A percentile compares a stretch with the other conserved stretches of the same genome.
These are phyloP conservation scores for Pythium aquatile DNA, from an alignment of 352 stramenopile species.

Conservation along the genomic window DNA sequence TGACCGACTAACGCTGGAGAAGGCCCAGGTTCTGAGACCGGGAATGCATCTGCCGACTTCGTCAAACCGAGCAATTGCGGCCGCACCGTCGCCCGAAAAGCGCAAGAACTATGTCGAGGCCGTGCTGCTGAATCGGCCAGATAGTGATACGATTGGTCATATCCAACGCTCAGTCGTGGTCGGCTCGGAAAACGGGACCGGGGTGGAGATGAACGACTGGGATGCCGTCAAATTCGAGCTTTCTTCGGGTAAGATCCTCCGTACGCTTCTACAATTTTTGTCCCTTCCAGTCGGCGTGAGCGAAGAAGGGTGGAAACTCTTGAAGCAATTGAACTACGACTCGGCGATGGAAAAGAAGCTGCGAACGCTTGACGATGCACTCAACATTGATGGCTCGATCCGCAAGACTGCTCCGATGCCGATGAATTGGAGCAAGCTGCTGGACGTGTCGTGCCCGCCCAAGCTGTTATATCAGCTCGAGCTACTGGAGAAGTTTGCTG, in stretches of 20 bases:
- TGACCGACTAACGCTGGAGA: slow-evolving; percentile 34
- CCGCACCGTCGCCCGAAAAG: slow-evolving; percentile 27
- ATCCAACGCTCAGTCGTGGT: slow-evolving; percentile 23
- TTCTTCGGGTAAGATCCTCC: slow-evolving; percentile 29
- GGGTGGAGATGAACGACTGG: slow-evolving; percentile 58
- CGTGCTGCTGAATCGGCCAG: slow-evolving; percentile 33
- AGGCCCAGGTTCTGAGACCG: slow-evolving; percentile 28
- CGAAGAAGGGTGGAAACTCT: slow-evolving; percentile 60
- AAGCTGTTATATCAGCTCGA: slow-evolving; percentile 41
- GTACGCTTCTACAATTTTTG: slow-evolving; percentile 52
- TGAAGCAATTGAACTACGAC: slow-evolving; percentile 69
- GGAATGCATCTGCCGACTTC: background rate
- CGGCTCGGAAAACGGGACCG: slow-evolving; percentile 18
- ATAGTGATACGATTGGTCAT: slow-evolving; percentile 40
- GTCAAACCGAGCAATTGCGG: slow-evolving; percentile 16
- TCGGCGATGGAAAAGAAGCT: slow-evolving; percentile 68
- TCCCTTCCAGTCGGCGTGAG: slow-evolving; percentile 43
- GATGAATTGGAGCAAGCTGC: slow-evolving; percentile 60
- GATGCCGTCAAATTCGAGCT: slow-evolving; percentile 66
- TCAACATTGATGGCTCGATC: slow-evolving; percentile 74
- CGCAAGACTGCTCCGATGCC: slow-evolving; percentile 28
- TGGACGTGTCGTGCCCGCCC: slow-evolving; percentile 54
- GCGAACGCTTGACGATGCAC: slow-evolving; percentile 56
- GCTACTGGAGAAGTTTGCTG: slow-evolving; percentile 21
- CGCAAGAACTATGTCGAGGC: slow-evolving; percentile 37